These are phyloP conservation scores for Rhizopus arrhizus DNA, from an alignment of 371 early-diverging fungal genomes.

Conservation along the genomic window DNA sequence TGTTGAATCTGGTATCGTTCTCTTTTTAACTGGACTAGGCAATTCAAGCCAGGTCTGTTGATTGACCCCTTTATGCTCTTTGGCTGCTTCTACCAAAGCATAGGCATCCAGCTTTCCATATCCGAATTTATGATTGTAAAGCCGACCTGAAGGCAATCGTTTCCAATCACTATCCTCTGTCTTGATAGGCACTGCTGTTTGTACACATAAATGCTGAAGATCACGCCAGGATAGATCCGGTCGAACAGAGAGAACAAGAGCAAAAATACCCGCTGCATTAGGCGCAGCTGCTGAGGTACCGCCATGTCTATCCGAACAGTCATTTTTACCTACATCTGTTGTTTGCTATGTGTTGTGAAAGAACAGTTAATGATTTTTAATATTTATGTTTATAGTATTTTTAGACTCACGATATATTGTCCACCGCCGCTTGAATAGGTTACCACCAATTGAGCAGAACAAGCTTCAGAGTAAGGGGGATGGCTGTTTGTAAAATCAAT, in stretches of 20 bases:
- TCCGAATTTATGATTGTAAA: slow-evolving; percentile 88
- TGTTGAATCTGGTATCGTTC: slow-evolving; percentile 61
- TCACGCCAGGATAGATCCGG: slow-evolving; percentile 95
- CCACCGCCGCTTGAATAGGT: slow-evolving; percentile 86
- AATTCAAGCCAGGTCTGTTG: slow-evolving; percentile 63
- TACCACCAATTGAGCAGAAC: slow-evolving; percentile 87
- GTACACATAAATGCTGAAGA: slow-evolving; percentile 81
- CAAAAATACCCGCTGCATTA: slow-evolving; percentile 88
- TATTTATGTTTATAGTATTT: too few species aligned
- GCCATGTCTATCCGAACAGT: slow-evolving; percentile 81
- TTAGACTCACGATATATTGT: slow-evolving; percentile 65
- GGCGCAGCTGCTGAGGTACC: slow-evolving; percentile 99
- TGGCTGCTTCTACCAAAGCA: slow-evolving; percentile 79
- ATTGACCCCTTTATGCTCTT: slow-evolving; percentile 64
- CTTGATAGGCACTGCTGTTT: slow-evolving; percentile 78
- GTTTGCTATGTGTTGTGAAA: slow-evolving; percentile 63
- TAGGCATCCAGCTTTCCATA: slow-evolving; percentile 91
- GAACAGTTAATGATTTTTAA: too few species aligned
- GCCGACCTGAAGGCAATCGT: slow-evolving; percentile 60
- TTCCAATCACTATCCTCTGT: slow-evolving; percentile 66
- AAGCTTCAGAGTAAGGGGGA: slow-evolving; percentile 89
- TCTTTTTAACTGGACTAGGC: slow-evolving; percentile 44
- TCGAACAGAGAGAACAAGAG: slow-evolving; percentile 81
- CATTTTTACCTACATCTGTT: slow-evolving; percentile 74
- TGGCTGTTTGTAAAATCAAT: slow-evolving; percentile 74